Base-by-base conservation (phyloP, 768 basidiomycete genomes). In the Lanmaoa pseudosensibilis region DNA sequence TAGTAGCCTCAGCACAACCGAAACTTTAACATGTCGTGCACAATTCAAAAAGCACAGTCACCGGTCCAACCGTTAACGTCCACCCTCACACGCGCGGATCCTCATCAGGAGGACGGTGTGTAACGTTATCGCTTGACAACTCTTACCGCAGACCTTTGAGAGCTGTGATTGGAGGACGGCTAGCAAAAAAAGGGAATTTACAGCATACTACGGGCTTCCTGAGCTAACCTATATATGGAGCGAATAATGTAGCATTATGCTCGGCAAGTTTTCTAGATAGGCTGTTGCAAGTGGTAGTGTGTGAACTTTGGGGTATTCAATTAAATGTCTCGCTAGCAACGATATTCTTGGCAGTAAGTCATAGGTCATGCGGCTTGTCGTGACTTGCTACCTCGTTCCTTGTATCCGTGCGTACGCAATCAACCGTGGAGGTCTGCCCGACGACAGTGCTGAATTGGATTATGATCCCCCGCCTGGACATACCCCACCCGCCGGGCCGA, bases 381-480 rank as follows among this genome's bases (percentile, higher is more conserved):
- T 32, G 39, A 19, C 12, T 2, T 46, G 5, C 32, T 52, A 2
- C 44, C 8, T 63, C 13, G n/a, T 63, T 45, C 40, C 52, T 40
- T 38, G 48, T 39, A n/a, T 55, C 46, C 39, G 49, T 21, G 64
- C 63, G 18, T 63, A 63, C 44, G 47, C 44, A 23, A 54, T 69
- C 52, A 52, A 51, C 36, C 65, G 36, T 25, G 37, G n/a, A n/a
- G 44, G 23, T 18, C 21, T 23, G 8, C 18, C 39, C 6, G 21
- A 6, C 10, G 19, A 21, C 18, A 33, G 32, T 46, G 11, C 27
- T 3, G 44, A 48, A 25, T 46, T 18, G 12, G 32, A 39, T 13
- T 50, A 2, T 27, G 36, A 33, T 9, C 27, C 36, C 18, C 23
- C n/a, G 8, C 33, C 46, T 21, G 40, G 12, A 38, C 30, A 25